A percentile compares a stretch with the other conserved stretches of the same genome.
Evolutionary conservation across 78 protist genomes (phyloP).

Genomic region (Mantamonas sphyraenae): DNA sequence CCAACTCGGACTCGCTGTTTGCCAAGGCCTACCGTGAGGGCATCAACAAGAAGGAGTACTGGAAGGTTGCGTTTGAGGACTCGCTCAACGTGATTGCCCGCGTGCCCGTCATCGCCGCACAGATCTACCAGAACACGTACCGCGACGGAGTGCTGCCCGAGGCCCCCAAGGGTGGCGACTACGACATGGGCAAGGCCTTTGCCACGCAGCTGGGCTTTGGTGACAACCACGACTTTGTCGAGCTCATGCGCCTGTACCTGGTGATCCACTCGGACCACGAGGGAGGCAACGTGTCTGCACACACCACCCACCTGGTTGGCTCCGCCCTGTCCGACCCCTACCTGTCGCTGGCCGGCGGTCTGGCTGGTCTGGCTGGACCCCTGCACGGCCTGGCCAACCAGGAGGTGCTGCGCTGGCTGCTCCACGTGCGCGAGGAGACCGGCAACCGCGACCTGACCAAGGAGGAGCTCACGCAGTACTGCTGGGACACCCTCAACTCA

Average conservation of each 20-base stretch:
- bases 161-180: constrained; percentile 22
- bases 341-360: constrained; percentile 83
- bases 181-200: constrained; percentile 60
- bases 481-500: constrained; percentile 86
- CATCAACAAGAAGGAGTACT: constrained; percentile 80
- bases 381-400: constrained; percentile 97
- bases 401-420: constrained; percentile 79
- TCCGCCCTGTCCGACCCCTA: constrained; percentile 94
- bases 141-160: no score
- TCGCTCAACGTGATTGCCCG: constrained; percentile 82
- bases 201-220: constrained; percentile 72
- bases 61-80: constrained; percentile 86
- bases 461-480: constrained; percentile 54
- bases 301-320: constrained; percentile 94
- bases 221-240: constrained; percentile 61
- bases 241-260: constrained; percentile 90
- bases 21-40: constrained; percentile 81
- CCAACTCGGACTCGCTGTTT: constrained; percentile 69
- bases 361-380: constrained; percentile 95
- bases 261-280: constrained; percentile 95
- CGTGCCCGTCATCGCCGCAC: constrained; percentile 84
- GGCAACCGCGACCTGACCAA: constrained; percentile 42
- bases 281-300: constrained; percentile 76
- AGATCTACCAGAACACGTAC: constrained; percentile 79
- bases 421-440: constrained; percentile 23